A percentile compares a stretch with the other conserved stretches of the same genome.
Conservation (phyloP, 73 alveolate species). For the Uronychia binucleata region DNA sequence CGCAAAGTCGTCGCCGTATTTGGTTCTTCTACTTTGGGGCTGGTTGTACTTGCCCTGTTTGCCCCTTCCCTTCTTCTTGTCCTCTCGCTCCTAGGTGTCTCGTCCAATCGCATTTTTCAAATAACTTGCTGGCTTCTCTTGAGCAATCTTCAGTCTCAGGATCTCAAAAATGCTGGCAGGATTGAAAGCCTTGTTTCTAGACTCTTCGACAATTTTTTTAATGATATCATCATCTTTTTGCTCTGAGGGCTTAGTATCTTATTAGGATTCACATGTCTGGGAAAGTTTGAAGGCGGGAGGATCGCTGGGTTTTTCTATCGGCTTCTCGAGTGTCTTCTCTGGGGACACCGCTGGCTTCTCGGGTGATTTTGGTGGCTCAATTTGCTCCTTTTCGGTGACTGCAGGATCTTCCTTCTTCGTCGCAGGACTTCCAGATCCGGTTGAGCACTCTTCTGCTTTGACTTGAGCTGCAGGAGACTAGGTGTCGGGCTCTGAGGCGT, state of each 20-base stretch:
- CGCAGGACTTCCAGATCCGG: too few relatives aligned
- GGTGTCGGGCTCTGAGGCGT: not conserved
- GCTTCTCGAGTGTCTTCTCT: not conserved
- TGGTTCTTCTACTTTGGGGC: not conserved
- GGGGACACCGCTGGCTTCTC: not conserved
- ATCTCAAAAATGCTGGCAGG: not conserved
- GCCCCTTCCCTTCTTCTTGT: not conserved
- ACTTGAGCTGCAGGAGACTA: not conserved
- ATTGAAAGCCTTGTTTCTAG: not conserved
- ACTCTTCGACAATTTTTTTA: not conserved
- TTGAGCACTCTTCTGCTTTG: too few relatives aligned
- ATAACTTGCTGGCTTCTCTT: not conserved
- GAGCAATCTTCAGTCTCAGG: not conserved
- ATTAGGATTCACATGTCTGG: not conserved
- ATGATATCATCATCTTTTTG: not conserved
- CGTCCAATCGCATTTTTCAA: not conserved
- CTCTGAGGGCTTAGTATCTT: not conserved
- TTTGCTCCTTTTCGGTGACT: not conserved
- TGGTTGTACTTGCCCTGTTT: not conserved
- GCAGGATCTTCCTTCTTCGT: too few relatives aligned
- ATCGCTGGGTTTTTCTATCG: not conserved
- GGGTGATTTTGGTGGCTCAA: too few relatives aligned
- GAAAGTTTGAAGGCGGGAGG: not conserved
- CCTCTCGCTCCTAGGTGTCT: not conserved
- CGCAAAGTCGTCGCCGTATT: not conserved